A percentile compares a stretch with the other conserved stretches of the same genome.
Evolutionary conservation across 331 rosid genomes (phyloP).

Genomic region (Pyracantha coccinea): DNA sequence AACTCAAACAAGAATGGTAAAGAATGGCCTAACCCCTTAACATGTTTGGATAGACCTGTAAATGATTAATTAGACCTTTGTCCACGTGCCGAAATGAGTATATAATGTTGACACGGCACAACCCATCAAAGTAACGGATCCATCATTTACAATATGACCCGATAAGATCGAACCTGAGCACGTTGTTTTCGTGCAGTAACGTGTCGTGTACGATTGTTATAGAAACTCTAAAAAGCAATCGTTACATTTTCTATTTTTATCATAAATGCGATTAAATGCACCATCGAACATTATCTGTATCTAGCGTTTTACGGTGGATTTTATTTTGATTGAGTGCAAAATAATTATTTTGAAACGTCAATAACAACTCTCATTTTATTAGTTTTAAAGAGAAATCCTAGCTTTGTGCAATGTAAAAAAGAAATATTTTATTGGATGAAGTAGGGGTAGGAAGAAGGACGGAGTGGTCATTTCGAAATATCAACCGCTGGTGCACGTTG

Average conservation of each 20-base stretch:
- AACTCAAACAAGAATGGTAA: no score
- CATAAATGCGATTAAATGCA: no score
- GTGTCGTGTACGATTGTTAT: background rate
- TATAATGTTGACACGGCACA: background rate
- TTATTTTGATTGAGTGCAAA: no score
- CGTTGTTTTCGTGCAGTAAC: background rate
- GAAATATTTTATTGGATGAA: background rate
- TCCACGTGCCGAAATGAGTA: background rate
- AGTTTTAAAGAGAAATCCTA: no score
- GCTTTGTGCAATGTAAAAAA: background rate
- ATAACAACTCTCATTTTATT: background rate
- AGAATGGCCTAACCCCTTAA: background rate
- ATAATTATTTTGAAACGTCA: no score
- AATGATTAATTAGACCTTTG: no score
- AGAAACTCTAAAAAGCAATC: no score
- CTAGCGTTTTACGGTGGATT: no score
- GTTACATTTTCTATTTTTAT: background rate
- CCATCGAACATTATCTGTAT: no score
- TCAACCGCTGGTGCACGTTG: slow-evolving; percentile 16
- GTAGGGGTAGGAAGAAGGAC: slow-evolving; percentile 1
- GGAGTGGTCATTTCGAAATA: slow-evolving; percentile 32
- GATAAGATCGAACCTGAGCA: no score
- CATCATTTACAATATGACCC: background rate
- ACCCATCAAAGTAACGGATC: background rate
- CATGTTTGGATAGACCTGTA: background rate